Evolutionary conservation across 2,329 filamentous ascomycete genomes (phyloP).

Genomic region (Neofusicoccum parvum): DNA sequence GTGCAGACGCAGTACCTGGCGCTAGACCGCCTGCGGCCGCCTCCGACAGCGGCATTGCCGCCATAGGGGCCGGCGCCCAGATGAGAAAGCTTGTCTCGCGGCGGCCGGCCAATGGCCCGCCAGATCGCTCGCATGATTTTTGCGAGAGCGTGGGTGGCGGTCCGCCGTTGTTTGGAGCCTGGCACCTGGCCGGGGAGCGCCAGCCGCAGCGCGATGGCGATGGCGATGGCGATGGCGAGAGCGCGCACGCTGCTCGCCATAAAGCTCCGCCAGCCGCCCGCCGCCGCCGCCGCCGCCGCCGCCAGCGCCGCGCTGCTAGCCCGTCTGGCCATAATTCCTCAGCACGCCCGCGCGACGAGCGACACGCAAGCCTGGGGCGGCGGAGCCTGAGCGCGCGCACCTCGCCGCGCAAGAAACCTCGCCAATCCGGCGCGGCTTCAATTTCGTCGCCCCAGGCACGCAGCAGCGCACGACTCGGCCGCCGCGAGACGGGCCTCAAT

Average conservation of each 20-base stretch:
- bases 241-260: background rate
- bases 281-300: too few relatives aligned
- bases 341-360: background rate
- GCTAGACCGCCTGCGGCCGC: background rate
- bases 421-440: conserved; percentile 2
- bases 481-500: conserved; percentile 6
- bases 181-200: background rate
- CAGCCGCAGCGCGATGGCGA: background rate
- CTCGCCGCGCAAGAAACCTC: background rate
- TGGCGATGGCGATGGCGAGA: too few relatives aligned
- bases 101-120: background rate
- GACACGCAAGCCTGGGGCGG: conserved; percentile 4
- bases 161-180: conserved; percentile 1
- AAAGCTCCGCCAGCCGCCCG: background rate
- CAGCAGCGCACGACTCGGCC: conserved; percentile 9
- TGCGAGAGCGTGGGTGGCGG: background rate
- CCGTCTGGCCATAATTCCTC: background rate
- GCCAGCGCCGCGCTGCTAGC: background rate
- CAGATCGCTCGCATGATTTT: background rate
- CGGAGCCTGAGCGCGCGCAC: background rate
- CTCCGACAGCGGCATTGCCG: background rate
- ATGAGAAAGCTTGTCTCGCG: background rate
- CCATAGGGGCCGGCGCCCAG: background rate
- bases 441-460: conserved; percentile 5
- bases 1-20: background rate